These are phyloP conservation scores for Chrysochromulina tobinii DNA, from an alignment of 78 protist genomes.

Conservation along the genomic window DNA sequence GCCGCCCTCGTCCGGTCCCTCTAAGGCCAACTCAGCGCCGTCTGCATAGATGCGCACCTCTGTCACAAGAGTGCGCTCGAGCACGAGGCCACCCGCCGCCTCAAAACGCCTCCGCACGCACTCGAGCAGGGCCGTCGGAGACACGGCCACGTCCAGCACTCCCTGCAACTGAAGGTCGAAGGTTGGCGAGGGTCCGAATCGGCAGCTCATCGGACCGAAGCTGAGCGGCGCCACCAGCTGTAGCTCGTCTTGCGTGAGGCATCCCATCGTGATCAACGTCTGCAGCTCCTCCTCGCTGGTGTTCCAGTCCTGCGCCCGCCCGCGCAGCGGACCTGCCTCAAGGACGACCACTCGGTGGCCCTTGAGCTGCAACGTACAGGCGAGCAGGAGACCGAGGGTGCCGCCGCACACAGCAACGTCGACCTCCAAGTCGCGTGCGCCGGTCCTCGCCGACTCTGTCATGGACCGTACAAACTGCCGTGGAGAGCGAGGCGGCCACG, in stretches of 20 bases:
- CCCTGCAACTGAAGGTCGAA: neutral
- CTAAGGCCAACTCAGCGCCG: neutral
- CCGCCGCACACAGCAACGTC: neutral
- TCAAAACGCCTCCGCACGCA: neutral
- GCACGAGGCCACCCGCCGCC: neutral
- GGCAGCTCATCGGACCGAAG: neutral
- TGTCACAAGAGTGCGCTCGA: neutral
- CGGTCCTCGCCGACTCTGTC: too few relatives aligned
- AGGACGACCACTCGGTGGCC: neutral
- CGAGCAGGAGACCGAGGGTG: neutral
- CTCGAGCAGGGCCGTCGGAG: neutral
- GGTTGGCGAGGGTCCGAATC: neutral
- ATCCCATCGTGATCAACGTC: neutral
- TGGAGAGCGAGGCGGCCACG: too few relatives aligned
- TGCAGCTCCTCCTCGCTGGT: neutral
- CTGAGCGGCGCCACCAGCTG: neutral
- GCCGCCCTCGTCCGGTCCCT: too few relatives aligned
- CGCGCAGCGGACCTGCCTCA: neutral
- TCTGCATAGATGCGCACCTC: neutral
- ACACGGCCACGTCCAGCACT: neutral
- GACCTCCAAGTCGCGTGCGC: neutral
- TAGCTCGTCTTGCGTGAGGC: neutral
- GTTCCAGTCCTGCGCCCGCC: neutral
- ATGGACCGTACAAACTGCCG: too few relatives aligned
- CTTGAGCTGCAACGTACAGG: neutral